Evolutionary conservation across 2,329 filamentous ascomycete species (phyloP), one percentile per base, ranked within the genome.

Genomic region (Colletotrichum echinochloae): DNA sequence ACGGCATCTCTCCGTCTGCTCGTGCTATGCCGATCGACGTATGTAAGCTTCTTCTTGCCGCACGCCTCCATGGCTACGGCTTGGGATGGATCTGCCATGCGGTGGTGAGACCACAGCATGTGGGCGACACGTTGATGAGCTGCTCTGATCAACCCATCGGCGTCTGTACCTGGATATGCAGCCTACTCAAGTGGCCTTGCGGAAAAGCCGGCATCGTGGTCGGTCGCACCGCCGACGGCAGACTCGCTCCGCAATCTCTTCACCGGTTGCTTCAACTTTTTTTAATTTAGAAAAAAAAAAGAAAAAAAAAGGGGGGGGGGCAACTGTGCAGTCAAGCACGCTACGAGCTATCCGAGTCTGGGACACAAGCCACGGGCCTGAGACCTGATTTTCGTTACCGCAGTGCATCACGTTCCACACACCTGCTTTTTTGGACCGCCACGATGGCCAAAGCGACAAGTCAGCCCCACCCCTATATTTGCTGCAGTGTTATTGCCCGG

Each of bases 1-100:
- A 51, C 35, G 49, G 60, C 37, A 18, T 44, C 35, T 52, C 60
- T 62, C 60, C 48, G 35, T 62, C 20, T 35, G 37, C 35, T 62
- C 20, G 35, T 54, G 28, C 33, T 37, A 20, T 26, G 35, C 60
- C 44, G 35, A 62, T 62, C 60, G 23, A 28, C 37, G 16, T 35
- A 33, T 49, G 23, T 26, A 62, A 54, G 49, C 60, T 62, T 62
- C 26, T 14, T 33, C 26, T 33, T 39, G 12, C 35, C 54, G 46
- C 60, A 54, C 6, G 48, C 33, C 46, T 44, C 16, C 37, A 28
- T 33, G 39, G 23, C 55, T 18, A 46, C 5, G 18, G n/a, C 14
- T 20, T 44, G 7, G 14, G 26, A 37, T 30, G 14, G 26, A 37
- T 30, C 60, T 54, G 35, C 35, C 49, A 33, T 62, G 33, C 51